Conservation (phyloP, 148 eudicot genomes). For the Rheum nobile region DNA sequence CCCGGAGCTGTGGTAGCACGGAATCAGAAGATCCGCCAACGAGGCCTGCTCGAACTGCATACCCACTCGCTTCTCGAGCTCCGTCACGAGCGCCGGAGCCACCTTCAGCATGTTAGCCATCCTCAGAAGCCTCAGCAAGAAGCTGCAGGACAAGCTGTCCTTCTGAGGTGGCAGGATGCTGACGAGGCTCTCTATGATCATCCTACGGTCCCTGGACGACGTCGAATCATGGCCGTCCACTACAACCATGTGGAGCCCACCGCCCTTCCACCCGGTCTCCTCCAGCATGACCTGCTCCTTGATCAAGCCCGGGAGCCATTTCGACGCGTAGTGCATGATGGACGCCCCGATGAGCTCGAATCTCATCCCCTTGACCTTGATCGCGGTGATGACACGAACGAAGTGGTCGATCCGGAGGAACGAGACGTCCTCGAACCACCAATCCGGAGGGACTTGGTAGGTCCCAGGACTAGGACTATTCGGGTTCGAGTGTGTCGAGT, state of each 20-base stretch:
- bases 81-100: slow-evolving; percentile 87
- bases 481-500: neutral
- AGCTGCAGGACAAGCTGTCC: slow-evolving; percentile 78
- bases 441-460: slow-evolving; percentile 65
- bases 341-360: slow-evolving; percentile 73
- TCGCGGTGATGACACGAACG: slow-evolving; percentile 90
- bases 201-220: slow-evolving; percentile 57
- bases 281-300: slow-evolving; percentile 25
- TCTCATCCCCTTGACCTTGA: slow-evolving; percentile 95
- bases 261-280: slow-evolving; percentile 43
- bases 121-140: slow-evolving; percentile 67
- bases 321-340: slow-evolving; percentile 67
- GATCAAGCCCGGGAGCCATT: slow-evolving; percentile 74
- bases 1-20: slow-evolving; percentile 46
- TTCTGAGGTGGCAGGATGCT: slow-evolving; percentile 90
- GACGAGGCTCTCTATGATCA: slow-evolving; percentile 85
- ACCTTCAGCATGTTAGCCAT: slow-evolving; percentile 85
- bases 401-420: slow-evolving; percentile 86
- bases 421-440: slow-evolving; percentile 98
- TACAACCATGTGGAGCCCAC: slow-evolving; percentile 70
- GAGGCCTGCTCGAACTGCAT: slow-evolving; percentile 96
- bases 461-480: slow-evolving; percentile 20
- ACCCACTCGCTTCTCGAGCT: slow-evolving; percentile 89
- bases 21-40: slow-evolving; percentile 67
- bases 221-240: slow-evolving; percentile 36